Conservation (phyloP, 2,329 filamentous ascomycete genomes). For the Podosphaera xanthii region DNA sequence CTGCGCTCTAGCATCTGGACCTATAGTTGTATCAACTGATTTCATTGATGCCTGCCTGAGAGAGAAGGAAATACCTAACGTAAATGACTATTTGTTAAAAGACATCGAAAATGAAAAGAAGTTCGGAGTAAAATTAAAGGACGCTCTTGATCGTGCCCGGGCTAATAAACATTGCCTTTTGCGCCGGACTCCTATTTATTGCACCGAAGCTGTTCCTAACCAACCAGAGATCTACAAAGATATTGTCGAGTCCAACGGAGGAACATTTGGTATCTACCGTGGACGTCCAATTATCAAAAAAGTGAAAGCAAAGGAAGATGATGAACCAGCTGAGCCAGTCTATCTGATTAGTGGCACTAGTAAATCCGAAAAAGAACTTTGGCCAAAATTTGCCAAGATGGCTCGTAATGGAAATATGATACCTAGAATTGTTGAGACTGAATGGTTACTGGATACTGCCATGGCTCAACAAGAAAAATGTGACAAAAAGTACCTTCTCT, state of each 20-base stretch:
- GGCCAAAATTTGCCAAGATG: slow-evolving; percentile 61
- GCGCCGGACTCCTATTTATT: slow-evolving; percentile 57
- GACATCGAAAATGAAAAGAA: slow-evolving; percentile 53
- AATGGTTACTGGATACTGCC: slow-evolving; percentile 77
- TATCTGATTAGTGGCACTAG: slow-evolving; percentile 58
- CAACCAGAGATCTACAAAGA: slow-evolving; percentile 65
- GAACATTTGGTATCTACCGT: slow-evolving; percentile 54
- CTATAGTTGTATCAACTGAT: slow-evolving; percentile 49
- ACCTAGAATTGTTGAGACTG: slow-evolving; percentile 57
- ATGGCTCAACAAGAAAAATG: slow-evolving; percentile 68
- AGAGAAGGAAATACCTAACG: slow-evolving; percentile 37
- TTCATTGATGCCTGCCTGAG: slow-evolving; percentile 64
- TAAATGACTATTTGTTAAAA: slow-evolving; percentile 41
- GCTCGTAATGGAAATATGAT: slow-evolving; percentile 57
- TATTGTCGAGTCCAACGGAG: slow-evolving; percentile 77
- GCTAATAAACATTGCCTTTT: slow-evolving; percentile 58
- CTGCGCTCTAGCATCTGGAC: slow-evolving; percentile 60
- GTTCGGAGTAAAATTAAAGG: slow-evolving; percentile 44
- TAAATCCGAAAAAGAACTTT: slow-evolving; percentile 47
- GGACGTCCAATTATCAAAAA: slow-evolving; percentile 44
- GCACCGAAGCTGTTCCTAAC: slow-evolving; percentile 56
- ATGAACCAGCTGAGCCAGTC: slow-evolving; percentile 42
- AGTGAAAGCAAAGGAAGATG: slow-evolving; percentile 36
- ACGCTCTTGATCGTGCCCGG: slow-evolving; percentile 47
- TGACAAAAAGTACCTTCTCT: slow-evolving; percentile 33